Conservation (phyloP, 495 filamentous ascomycete species). For the Talaromyces liani region DNA sequence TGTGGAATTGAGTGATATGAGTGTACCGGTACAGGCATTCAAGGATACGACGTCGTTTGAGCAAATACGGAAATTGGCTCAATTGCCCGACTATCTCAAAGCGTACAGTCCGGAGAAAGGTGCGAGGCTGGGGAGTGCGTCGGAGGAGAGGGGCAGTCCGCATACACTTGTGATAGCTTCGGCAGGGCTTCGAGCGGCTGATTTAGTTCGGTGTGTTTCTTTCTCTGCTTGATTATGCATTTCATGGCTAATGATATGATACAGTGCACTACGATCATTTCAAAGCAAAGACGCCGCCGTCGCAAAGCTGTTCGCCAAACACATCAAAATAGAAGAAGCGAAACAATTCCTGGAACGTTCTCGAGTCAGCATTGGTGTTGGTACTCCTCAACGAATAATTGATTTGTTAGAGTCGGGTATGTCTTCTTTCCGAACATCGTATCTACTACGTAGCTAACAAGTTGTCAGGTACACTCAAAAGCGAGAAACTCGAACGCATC, state of each 20-base stretch:
- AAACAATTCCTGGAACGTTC: slow-evolving; percentile 63
- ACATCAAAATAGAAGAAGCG: slow-evolving; percentile 89
- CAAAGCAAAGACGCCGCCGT: slow-evolving; percentile 68
- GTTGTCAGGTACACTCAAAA: slow-evolving; percentile 54
- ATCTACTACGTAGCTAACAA: background rate
- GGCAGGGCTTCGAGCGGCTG: slow-evolving; percentile 75
- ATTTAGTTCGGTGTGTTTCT: slow-evolving; percentile 56
- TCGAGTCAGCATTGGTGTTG: slow-evolving; percentile 74
- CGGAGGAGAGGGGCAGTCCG: slow-evolving; percentile 66
- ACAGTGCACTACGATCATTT: slow-evolving; percentile 65
- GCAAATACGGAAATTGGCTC: slow-evolving; percentile 52
- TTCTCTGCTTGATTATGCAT: slow-evolving; percentile 3
- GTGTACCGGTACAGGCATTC: slow-evolving; percentile 58
- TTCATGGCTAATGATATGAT: slow-evolving; percentile 9
- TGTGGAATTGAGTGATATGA: slow-evolving; percentile 75
- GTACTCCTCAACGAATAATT: slow-evolving; percentile 73
- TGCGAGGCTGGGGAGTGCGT: slow-evolving; percentile 46
- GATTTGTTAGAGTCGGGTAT: slow-evolving; percentile 76
- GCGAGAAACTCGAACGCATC: slow-evolving; percentile 64
- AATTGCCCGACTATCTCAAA: slow-evolving; percentile 74
- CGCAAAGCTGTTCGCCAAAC: slow-evolving; percentile 94
- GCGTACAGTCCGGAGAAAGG: slow-evolving; percentile 44
- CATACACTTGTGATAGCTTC: slow-evolving; percentile 78
- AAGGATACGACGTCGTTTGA: slow-evolving; percentile 68
- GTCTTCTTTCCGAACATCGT: slow-evolving; percentile 7